A percentile compares a stretch with the other conserved stretches of the same genome.
These are phyloP conservation scores for Metschnikowia henanensis DNA, from an alignment of 805 yeast genomes.

Conservation along the genomic window DNA sequence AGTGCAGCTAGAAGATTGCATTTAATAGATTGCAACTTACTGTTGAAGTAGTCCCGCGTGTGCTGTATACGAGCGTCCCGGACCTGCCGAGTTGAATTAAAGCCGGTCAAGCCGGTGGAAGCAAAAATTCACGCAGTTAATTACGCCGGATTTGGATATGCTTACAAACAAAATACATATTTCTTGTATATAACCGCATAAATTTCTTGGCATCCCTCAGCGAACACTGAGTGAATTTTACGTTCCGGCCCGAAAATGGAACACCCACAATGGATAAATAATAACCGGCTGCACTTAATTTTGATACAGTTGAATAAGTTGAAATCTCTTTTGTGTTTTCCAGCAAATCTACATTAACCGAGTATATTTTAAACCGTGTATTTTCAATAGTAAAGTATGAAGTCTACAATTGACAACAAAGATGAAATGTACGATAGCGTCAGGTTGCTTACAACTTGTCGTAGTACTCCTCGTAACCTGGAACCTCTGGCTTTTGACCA, in stretches of 20 bases:
- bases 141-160: neutral
- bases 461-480: constrained; percentile 99
- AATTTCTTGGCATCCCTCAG: neutral
- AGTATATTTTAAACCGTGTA: constrained; percentile 11
- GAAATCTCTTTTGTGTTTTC: too few species aligned
- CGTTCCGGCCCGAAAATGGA: neutral
- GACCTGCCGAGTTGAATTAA: neutral
- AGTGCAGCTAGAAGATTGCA: too few species aligned
- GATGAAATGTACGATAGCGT: constrained; percentile 16
- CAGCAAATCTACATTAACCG: neutral
- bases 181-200: constrained; percentile 1
- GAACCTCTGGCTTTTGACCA: constrained; percentile 96
- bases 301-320: too few species aligned
- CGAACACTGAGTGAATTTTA: too few species aligned
- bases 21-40: too few species aligned
- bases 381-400: constrained; percentile 12
- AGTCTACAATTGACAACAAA: constrained; percentile 14
- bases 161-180: neutral
- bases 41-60: too few species aligned
- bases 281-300: too few species aligned
- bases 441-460: constrained; percentile 66
- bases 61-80: constrained; percentile 11
- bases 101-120: constrained; percentile 4
- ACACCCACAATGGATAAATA: too few species aligned
- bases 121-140: constrained; percentile 6